Base-by-base conservation (phyloP, 169 alveolate genomes). In the Plasmodium gonderi region DNA sequence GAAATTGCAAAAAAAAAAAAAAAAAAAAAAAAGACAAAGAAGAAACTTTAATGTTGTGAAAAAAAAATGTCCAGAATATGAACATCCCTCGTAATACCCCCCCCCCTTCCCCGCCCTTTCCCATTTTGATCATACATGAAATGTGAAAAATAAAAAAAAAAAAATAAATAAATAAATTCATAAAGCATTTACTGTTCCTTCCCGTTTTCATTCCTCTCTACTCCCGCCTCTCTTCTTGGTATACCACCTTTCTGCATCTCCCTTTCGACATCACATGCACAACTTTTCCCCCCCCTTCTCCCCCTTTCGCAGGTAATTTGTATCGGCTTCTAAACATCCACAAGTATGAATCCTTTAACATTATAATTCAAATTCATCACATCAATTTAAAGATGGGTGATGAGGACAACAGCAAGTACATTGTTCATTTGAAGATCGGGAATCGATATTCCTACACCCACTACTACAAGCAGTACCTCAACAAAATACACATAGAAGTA, bases 301-400 rank as follows among this genome's bases (percentile, higher is more conserved):
- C 3, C 47, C 60, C 23, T 11, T 26, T 7, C 40, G 6, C 64
- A 82, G 92, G 92, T 14, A 65, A 82, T 2, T 12, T 82, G 33
- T 82, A 82, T 47, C 92, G 92, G 38, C 82, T 82, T 40, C 29
- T 82, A 17, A 82, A 82, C 9, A 82, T 82, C 51, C 92, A 82
- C 74, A 82, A 82, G 23, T 82, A 82, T 69, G 92, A 82, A 72
- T 68, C 92, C 2, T 82, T 82, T 49, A 82, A 67, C 42, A 23
- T 82, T 40, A 82, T 82, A 69, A 72, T 82, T 17, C 82, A 82
- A 68, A 82, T 82, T 47, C 92, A 82, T 54, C 92, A 82, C 74
- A 68, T 82, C 74, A 82, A 82, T 40, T 82, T 82, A 69, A 82
- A 82, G 14, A 31, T 82, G 49, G 81, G 92, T 3, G 92, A 82